phyloP scores from a whole-genome alignment of 139 green algal species.

The Tetratostichococcus sp. region DNA sequence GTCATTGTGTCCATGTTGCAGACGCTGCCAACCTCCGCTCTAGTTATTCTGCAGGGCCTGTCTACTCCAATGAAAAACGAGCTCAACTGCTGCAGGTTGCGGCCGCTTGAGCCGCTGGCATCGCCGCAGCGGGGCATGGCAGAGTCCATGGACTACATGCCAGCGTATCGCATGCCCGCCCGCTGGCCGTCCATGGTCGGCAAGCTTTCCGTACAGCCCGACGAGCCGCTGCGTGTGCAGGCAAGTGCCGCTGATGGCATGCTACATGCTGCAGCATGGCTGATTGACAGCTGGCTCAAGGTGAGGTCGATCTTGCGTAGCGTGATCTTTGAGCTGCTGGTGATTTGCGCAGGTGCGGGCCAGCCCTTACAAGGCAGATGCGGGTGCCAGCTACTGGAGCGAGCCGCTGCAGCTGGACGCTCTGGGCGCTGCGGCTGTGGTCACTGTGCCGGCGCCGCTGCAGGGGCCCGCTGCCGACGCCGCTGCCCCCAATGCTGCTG shows the following conservation, averaged over 20 bases:
- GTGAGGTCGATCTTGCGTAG: too few species aligned
- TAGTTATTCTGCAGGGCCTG: too few species aligned
- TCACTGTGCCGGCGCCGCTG: slow-evolving; percentile 25
- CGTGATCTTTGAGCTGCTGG: background rate
- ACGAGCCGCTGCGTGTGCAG: background rate
- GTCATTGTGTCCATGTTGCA: too few species aligned
- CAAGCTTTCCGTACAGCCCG: slow-evolving; percentile 1
- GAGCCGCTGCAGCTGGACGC: slow-evolving; percentile 35
- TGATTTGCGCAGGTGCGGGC: slow-evolving; percentile 36
- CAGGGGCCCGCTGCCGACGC: slow-evolving; percentile 4
- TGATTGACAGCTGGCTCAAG: too few species aligned
- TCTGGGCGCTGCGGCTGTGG: slow-evolving; percentile 34
- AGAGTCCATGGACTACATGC: slow-evolving; percentile 28
- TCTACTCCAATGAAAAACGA: too few species aligned
- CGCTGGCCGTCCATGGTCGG: slow-evolving; percentile 43
- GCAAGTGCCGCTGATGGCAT: background rate
- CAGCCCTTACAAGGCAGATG: slow-evolving; percentile 18
- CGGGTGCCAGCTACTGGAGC: slow-evolving; percentile 39
- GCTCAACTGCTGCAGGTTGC: background rate
- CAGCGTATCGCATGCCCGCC: slow-evolving; percentile 27
- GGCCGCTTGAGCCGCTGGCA: background rate
- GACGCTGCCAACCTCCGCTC: too few species aligned
- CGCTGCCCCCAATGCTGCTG: slow-evolving; percentile 9
- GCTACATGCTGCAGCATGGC: too few species aligned
- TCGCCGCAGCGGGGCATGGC: slow-evolving; percentile 21